Evolutionary conservation across 768 basidiomycete species (phyloP).

Genomic region (Boletus huronensis): DNA sequence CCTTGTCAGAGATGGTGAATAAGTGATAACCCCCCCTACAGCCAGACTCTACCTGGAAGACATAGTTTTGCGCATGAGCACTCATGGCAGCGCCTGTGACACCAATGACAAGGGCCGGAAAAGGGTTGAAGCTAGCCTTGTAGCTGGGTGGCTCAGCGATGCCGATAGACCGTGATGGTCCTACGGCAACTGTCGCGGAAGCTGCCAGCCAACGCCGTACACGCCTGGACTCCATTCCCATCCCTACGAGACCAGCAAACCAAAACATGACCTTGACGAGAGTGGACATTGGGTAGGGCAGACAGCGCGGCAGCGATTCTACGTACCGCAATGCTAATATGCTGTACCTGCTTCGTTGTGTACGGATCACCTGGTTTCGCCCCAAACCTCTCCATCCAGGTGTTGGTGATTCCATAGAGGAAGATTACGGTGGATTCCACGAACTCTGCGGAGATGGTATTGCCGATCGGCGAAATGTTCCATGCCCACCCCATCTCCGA

Average conservation of each 20-base stretch:
- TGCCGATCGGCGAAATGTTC: conserved; percentile 64
- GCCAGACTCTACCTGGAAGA: conserved; percentile 64
- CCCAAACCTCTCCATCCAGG: conserved; percentile 97
- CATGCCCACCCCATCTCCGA: conserved; percentile 92
- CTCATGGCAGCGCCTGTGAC: conserved; percentile 92
- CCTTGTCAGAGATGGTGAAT: conserved; percentile 5
- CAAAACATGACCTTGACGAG: conserved; percentile 77
- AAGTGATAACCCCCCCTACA: not conserved
- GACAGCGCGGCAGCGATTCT: not conserved
- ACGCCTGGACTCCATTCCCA: conserved; percentile 79
- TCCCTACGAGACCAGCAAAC: conserved; percentile 86
- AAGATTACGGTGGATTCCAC: conserved; percentile 81
- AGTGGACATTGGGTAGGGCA: not conserved
- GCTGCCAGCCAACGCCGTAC: conserved; percentile 73
- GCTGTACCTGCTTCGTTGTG: conserved; percentile 89
- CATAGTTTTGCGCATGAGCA: conserved; percentile 84
- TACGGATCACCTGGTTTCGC: conserved; percentile 76
- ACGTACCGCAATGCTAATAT: conserved; percentile 85
- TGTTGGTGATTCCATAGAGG: conserved; percentile 84
- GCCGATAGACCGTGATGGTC: conserved; percentile 21
- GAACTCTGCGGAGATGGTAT: conserved; percentile 65
- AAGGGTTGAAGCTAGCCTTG: conserved; percentile 79
- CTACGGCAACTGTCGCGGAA: conserved; percentile 43
- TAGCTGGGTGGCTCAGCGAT: conserved; percentile 72
- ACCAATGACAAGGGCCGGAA: conserved; percentile 91